Evolutionary conservation across 1,139 yeast genomes (phyloP).

Genomic region (Candida sojae): DNA sequence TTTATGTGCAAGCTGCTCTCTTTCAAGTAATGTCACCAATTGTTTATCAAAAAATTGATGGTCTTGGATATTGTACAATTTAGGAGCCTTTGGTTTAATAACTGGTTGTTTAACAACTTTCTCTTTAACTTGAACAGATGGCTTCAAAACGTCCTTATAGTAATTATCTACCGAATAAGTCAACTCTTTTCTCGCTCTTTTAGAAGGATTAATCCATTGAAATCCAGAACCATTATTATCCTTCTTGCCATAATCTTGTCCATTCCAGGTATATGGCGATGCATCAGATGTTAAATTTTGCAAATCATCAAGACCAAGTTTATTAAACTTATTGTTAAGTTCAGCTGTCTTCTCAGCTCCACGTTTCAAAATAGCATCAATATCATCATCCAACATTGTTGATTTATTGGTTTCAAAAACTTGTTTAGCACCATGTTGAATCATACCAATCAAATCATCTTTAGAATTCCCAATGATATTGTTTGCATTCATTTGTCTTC

Average conservation of each 20-base stretch:
- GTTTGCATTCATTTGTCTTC: conserved; percentile 55
- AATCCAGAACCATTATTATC: conserved; percentile 46
- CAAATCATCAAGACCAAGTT: conserved; percentile 86
- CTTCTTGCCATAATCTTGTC: conserved; percentile 83
- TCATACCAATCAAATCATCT: conserved; percentile 90
- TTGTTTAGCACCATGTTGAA: conserved; percentile 93
- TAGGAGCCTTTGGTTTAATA: conserved; percentile 59
- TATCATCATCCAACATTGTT: conserved; percentile 63
- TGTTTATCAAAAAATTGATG: conserved; percentile 84
- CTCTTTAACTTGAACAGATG: conserved; percentile 11
- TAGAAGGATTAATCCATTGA: conserved; percentile 84
- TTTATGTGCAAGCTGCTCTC: conserved; percentile 77
- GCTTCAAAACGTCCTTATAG: conserved; percentile 74
- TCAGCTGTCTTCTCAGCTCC: conserved; percentile 83
- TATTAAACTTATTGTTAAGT: conserved; percentile 76
- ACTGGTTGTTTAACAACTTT: conserved; percentile 14
- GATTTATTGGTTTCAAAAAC: conserved; percentile 61
- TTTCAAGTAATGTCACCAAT: conserved; percentile 64
- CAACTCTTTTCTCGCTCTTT: conserved; percentile 87
- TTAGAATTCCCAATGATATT: conserved; percentile 51
- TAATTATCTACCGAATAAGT: conserved; percentile 86
- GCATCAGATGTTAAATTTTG: conserved; percentile 87
- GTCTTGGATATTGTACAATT: conserved; percentile 71
- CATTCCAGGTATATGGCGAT: conserved; percentile 97
- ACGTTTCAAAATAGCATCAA: conserved; percentile 72